Evolutionary conservation across 805 yeast species (phyloP).

Genomic region (Wickerhamiella brachini): DNA sequence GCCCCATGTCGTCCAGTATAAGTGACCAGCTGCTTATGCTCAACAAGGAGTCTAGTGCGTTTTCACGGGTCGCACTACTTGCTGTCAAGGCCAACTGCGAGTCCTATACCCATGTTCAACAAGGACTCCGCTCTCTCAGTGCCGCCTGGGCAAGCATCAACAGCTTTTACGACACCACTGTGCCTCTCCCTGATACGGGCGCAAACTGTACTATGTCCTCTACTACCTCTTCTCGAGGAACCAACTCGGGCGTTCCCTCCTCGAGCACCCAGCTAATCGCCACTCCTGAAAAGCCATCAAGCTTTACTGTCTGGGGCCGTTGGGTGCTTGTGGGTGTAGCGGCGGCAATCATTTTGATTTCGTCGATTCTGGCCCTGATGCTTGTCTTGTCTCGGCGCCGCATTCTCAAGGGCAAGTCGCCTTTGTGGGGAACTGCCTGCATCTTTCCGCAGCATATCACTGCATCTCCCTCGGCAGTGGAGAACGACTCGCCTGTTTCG

Average conservation of each 20-base stretch:
- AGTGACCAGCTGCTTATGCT: neutral
- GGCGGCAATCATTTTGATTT: neutral
- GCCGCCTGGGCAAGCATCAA: neutral
- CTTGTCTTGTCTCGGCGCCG: neutral
- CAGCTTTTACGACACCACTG: neutral
- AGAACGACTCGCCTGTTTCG: neutral
- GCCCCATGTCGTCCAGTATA: neutral
- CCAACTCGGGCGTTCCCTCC: neutral
- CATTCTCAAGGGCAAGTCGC: neutral
- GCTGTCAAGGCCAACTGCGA: neutral
- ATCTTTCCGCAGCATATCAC: neutral
- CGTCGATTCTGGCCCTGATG: neutral
- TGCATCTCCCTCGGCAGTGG: neutral
- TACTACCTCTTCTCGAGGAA: neutral
- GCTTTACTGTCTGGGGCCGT: neutral
- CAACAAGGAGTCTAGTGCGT: neutral
- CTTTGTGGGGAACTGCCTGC: neutral
- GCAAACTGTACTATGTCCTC: neutral
- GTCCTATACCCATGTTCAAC: neutral
- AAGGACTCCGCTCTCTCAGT: neutral
- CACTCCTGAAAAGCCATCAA: neutral
- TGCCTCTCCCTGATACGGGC: neutral
- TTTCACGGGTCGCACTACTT: neutral
- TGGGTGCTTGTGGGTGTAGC: neutral
- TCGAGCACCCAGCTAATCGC: neutral